Percentiles rank a stretch among this genome's conserved stretches.
Evolutionary conservation across 345 rosid species (phyloP).

Genomic region (Populus davidiana): DNA sequence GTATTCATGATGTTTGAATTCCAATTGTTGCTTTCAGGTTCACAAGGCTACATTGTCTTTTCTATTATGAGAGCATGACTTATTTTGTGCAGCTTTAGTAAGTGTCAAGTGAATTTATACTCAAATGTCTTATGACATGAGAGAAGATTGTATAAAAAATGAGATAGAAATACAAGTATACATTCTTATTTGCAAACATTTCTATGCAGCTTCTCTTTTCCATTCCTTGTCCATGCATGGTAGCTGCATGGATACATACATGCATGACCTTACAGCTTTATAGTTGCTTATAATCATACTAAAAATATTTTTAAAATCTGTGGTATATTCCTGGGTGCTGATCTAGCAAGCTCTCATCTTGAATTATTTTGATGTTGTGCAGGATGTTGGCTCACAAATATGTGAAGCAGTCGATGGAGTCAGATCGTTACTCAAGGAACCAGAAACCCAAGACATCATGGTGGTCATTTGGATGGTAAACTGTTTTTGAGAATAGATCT

Average conservation of each 20-base stretch:
- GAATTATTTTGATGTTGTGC: conserved; percentile 10
- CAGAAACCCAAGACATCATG: conserved; percentile 74
- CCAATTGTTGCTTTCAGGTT: background rate
- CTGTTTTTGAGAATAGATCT: conserved; percentile 4
- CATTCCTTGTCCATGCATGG: background rate
- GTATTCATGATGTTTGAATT: background rate
- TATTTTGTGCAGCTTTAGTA: background rate
- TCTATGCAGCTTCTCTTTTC: background rate
- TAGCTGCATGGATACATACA: background rate
- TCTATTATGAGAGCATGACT: background rate
- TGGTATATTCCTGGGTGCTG: background rate
- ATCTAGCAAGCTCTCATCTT: background rate
- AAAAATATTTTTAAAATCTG: no score
- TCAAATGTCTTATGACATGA: background rate
- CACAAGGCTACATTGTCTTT: background rate
- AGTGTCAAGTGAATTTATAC: background rate
- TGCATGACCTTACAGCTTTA: background rate
- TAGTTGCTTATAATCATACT: background rate
- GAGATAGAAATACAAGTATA: background rate
- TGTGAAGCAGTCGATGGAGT: conserved; percentile 66
- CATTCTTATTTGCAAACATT: background rate
- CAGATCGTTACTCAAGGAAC: conserved; percentile 46
- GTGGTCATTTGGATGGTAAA: conserved; percentile 97
- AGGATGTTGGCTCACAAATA: conserved; percentile 98
- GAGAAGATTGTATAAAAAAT: background rate